Percentiles rank a stretch among this genome's conserved stretches.
Evolutionary conservation across 805 yeast species (phyloP).

Genomic region (Kregervanrija pseudodelftensis): DNA sequence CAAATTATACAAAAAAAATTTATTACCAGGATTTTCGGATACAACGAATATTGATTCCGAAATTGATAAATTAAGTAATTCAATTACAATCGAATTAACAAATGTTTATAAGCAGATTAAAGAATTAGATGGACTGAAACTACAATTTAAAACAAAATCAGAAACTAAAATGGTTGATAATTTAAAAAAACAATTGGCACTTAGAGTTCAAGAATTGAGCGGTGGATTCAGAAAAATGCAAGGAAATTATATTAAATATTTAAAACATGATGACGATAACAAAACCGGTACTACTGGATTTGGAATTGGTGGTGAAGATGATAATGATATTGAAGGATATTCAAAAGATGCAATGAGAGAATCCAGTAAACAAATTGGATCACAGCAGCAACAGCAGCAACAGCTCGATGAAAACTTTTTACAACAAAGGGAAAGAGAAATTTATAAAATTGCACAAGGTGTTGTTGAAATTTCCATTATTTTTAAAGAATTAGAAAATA

Average conservation of each 20-base stretch:
- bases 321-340: conserved; percentile 36
- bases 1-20: conserved; percentile 67
- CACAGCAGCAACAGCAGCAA: conserved; percentile 25
- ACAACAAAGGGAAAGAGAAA: conserved; percentile 80
- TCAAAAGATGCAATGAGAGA: conserved; percentile 44
- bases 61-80: conserved; percentile 71
- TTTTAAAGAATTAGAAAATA: conserved; percentile 84
- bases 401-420: conserved; percentile 39
- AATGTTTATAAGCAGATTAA: conserved; percentile 71
- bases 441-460: conserved; percentile 86
- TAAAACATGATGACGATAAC: conserved; percentile 63
- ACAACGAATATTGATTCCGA: conserved; percentile 65
- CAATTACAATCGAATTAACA: conserved; percentile 71
- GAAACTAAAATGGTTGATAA: conserved; percentile 66
- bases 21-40: conserved; percentile 85
- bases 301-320: conserved; percentile 14
- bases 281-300: background rate
- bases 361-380: conserved; percentile 35
- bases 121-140: conserved; percentile 39
- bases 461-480: conserved; percentile 89
- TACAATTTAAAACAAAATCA: conserved; percentile 28
- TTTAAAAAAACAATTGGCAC: conserved; percentile 77
- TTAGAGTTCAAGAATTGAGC: conserved; percentile 72
- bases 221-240: conserved; percentile 80
- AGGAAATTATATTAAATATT: conserved; percentile 76